Base-by-base conservation (phyloP, 805 yeast species). In the Debaryomyces hansenii region DNA sequence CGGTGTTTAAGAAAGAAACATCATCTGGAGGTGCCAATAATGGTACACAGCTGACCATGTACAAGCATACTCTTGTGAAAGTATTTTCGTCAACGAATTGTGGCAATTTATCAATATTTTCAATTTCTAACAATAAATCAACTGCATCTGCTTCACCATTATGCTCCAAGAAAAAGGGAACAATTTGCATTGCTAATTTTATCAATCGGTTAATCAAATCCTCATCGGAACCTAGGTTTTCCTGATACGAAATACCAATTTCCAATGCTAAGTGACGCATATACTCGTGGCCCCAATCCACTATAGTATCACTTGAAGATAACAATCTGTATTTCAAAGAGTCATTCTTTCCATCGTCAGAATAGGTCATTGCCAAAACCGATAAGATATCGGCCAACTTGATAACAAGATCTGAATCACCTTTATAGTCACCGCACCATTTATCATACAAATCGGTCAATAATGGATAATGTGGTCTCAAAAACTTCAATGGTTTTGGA, bases 101-200 rank as follows among this genome's bases (percentile, higher is more conserved):
- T 7, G 94, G 85, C 53, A 94, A 74, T 61, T 84, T 82, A 58
- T 88, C 96, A 55, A 94, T 86, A 45, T 83, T 75, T 68, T 94
- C 99, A 46, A 94, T 82, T 68, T 94, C 99, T 48, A 90, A 75
- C 52, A 94, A 76, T 55, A 94, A 73, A 69, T 94, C 99, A 20
- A 94, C 96, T 1, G 99, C 99, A 63, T 94, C 99, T 16, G 97
- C 96, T 69, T 94, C 99, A 36, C 97, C 98, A 63, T 94, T 92
- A 70, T 92, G 97, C 61, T 88, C 83, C 55, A 94, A 77, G 71
- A 94, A 92, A 59, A 84, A 87, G 33, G 96, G 97, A 34, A 88
- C 91, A 56, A 94, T 84, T 55, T 84, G 80, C 56, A 87, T 69
- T 5, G 96, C 79, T 54, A 94, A 76, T 40, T 78, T 74, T 45